Percentiles rank a stretch among this genome's conserved stretches.
Evolutionary conservation across 169 alveolate species (phyloP).

Genomic region (Plasmodium gaboni): DNA sequence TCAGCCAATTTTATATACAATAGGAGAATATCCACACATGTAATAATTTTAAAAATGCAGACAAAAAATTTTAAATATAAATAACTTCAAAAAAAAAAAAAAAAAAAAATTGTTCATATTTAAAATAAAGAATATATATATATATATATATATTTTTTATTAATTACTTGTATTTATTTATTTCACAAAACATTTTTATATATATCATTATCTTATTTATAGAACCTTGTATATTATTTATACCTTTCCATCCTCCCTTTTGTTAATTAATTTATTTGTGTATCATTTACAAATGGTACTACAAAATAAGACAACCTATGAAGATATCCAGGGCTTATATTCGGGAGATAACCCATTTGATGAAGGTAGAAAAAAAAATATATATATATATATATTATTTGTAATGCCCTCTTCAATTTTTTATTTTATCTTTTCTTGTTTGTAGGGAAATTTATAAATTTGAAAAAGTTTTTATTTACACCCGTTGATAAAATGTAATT

Average conservation of each 20-base stretch:
- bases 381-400: not conserved
- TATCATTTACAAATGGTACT: slow-evolving; percentile 69
- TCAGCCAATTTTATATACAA: slow-evolving; percentile 32
- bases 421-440: not conserved
- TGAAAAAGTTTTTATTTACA: slow-evolving; percentile 51
- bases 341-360: slow-evolving; percentile 49
- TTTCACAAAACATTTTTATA: slow-evolving; percentile 2
- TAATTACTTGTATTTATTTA: slow-evolving; percentile 7
- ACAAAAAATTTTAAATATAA: no score
- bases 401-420: no score
- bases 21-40: slow-evolving; percentile 66
- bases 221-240: slow-evolving; percentile 59
- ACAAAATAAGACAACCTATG: slow-evolving; percentile 61
- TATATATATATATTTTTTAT: not conserved
- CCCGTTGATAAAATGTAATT: slow-evolving; percentile 53
- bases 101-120: not conserved
- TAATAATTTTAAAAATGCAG: not conserved
- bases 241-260: slow-evolving; percentile 37
- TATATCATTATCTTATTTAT: not conserved
- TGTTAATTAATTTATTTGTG: slow-evolving; percentile 52
- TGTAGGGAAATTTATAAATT: slow-evolving; percentile 32
- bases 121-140: slow-evolving; percentile 14
- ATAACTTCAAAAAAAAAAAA: slow-evolving; percentile 1
- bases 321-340: slow-evolving; percentile 67
- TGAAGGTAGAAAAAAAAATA: slow-evolving; percentile 50